Percentiles rank a stretch among this genome's conserved stretches.
Conservation (phyloP, 306 rosid species). For the Malus orientalis region DNA sequence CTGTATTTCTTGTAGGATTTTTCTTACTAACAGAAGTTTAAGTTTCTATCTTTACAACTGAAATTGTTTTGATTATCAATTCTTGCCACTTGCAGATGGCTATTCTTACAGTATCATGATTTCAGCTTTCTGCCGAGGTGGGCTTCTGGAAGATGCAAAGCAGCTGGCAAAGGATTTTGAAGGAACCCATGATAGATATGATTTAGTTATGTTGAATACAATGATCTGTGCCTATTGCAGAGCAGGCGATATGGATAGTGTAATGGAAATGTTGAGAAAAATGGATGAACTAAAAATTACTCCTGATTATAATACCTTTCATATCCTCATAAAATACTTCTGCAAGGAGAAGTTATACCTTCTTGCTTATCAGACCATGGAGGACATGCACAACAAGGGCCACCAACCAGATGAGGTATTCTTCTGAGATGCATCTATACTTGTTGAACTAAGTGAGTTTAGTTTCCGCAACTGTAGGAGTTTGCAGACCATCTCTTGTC, state of each 20-base stretch:
- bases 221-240: conserved; percentile 95
- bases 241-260: conserved; percentile 91
- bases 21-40: neutral
- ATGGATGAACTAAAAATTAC: conserved; percentile 79
- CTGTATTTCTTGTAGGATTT: conserved; percentile 2
- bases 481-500: neutral
- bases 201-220: conserved; percentile 74
- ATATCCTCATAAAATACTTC: conserved; percentile 75
- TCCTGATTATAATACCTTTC: conserved; percentile 81
- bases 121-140: conserved; percentile 77
- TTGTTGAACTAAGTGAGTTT: neutral
- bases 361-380: conserved; percentile 70
- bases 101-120: conserved; percentile 94
- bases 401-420: conserved; percentile 83
- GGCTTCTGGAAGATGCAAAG: conserved; percentile 78
- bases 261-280: conserved; percentile 81
- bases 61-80: neutral
- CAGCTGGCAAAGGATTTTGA: conserved; percentile 73
- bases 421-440: neutral
- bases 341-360: conserved; percentile 75
- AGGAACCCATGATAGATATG: conserved; percentile 61
- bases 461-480: neutral
- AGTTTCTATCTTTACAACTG: conserved; percentile 4
- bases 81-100: conserved; percentile 62
- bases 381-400: conserved; percentile 82